These are phyloP conservation scores for Penicillium manginii DNA, from an alignment of 495 filamentous ascomycete species.

Conservation along the genomic window DNA sequence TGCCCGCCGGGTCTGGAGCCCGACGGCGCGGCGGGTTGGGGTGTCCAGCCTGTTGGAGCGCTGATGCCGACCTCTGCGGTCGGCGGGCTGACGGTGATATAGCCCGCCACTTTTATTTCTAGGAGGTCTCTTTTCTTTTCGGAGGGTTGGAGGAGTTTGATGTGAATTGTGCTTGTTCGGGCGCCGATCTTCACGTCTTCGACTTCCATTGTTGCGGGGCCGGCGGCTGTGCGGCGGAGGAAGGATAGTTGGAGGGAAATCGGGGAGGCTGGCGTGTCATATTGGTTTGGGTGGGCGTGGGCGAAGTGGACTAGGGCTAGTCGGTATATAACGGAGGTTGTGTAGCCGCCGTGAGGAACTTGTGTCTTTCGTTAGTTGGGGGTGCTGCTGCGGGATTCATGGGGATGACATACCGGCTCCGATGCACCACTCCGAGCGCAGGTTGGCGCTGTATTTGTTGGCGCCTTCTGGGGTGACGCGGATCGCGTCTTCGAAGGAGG, in stretches of 20 bases:
- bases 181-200: constrained; percentile 74
- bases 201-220: constrained; percentile 65
- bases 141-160: constrained; percentile 59
- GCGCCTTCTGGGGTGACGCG: constrained; percentile 56
- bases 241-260: constrained; percentile 71
- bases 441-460: constrained; percentile 63
- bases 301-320: constrained; percentile 66
- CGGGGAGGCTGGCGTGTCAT: constrained; percentile 63
- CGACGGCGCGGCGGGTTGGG: constrained; percentile 50
- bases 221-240: constrained; percentile 67
- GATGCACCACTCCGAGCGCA: constrained; percentile 70
- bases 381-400: neutral
- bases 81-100: constrained; percentile 69
- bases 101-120: constrained; percentile 66
- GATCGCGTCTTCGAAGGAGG: constrained; percentile 61
- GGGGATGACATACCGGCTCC: constrained; percentile 57
- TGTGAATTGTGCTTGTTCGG: constrained; percentile 70
- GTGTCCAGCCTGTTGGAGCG: constrained; percentile 53
- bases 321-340: constrained; percentile 64
- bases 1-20: constrained; percentile 27
- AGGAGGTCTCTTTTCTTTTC: constrained; percentile 26
- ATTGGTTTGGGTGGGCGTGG: constrained; percentile 61
- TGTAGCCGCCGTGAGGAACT: constrained; percentile 88
- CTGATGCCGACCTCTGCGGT: constrained; percentile 60
- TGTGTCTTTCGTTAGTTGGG: neutral